phyloP scores from a whole-genome alignment of 768 basidiomycete species.

The Boletus insuetus region DNA sequence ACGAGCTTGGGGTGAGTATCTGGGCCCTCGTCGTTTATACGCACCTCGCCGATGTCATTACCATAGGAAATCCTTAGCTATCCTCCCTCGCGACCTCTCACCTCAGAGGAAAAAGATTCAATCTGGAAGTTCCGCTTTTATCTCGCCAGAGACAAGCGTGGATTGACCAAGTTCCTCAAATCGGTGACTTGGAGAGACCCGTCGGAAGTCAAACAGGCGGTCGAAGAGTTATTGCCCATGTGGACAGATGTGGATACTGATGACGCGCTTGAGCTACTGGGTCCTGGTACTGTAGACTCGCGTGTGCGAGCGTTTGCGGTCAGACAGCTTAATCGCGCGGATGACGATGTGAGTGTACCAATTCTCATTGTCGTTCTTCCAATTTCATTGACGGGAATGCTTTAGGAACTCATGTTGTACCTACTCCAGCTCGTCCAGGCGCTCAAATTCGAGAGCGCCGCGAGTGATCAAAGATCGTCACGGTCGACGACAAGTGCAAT shows the following conservation, averaged over 20 bases:
- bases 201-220: constrained; percentile 95
- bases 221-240: constrained; percentile 90
- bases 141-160: constrained; percentile 85
- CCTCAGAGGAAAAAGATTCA: constrained; percentile 90
- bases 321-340: constrained; percentile 82
- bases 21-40: not conserved
- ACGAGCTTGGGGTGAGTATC: constrained; percentile 78
- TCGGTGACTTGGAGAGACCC: constrained; percentile 97
- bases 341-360: constrained; percentile 74
- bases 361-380: not conserved
- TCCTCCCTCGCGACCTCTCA: constrained; percentile 83
- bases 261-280: constrained; percentile 92
- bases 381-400: not conserved
- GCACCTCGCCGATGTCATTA: not conserved
- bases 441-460: constrained; percentile 89
- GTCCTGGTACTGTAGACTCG: constrained; percentile 86
- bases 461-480: constrained; percentile 73
- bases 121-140: constrained; percentile 99
- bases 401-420: constrained; percentile 87
- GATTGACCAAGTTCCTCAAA: constrained; percentile 95
- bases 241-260: constrained; percentile 98
- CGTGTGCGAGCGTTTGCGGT: constrained; percentile 94
- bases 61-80: constrained; percentile 83
- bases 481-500: constrained; percentile 70
- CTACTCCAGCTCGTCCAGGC: constrained; percentile 96